Evolutionary conservation across 2,329 filamentous ascomycete species (phyloP), one percentile per base, ranked within the genome.

Genomic region (Cytospora piceae): DNA sequence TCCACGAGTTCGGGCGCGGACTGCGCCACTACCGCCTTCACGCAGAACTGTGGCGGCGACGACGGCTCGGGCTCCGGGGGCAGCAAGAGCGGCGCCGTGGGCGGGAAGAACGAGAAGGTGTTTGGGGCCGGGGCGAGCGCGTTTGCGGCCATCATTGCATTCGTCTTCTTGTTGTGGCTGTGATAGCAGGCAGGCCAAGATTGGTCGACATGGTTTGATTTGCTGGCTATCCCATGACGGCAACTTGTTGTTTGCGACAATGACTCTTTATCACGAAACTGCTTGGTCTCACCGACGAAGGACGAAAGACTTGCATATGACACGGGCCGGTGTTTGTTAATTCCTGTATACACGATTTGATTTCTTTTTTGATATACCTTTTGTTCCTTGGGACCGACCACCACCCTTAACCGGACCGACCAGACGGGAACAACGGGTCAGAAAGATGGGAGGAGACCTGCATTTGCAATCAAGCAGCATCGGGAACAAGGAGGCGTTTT

Each of bases 1-100:
- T 64, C 39, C 27, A 74, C 61, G 46, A 42, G 57, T 14, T 58
- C 61, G 31, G 58, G 67, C 34, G 24, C 60, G 22, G 71, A 73
- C 65, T 83, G 81, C 69, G 70, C 74, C 14, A 69, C 73, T 9
- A 74, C 69, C 37, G 75, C 74, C 57, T 84, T 83, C 70, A 74
- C 76, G 64, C 79, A 82, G 70, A 70, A 74, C 65, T 81, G 79
- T 70, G 71, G 71, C 67, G 68, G 68, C 60, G 65, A 58, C 54
- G 68, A 65, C 39, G 64, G 67, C 63, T 54, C 65, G 39, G 74
- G 59, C 66, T 69, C 20, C 68, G 65, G 15, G 61, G 22, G 46
- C 3, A 63, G 60, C 53, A 63, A 22, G 15, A 65, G 67, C 58
- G 69, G 69, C 24, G 55, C 49, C 22, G 42, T 17, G 9, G 60